phyloP scores from a whole-genome alignment of 371 early-diverging fungal genomes.

The Haplosporangium sp. region DNA sequence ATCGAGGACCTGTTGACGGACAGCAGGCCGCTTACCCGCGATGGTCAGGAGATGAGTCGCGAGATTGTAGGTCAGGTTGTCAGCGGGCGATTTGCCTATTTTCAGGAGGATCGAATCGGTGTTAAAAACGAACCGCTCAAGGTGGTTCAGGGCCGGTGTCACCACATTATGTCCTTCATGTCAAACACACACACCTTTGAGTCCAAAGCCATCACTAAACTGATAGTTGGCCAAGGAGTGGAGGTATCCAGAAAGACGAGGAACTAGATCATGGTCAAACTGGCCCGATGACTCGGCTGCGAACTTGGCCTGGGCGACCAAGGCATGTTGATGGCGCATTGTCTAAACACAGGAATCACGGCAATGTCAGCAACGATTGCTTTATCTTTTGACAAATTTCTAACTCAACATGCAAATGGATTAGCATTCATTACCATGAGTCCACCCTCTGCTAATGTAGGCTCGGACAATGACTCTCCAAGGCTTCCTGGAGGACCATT shows the following conservation, averaged over 20 bases:
- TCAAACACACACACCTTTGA: conserved; percentile 37
- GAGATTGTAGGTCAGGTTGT: conserved; percentile 39
- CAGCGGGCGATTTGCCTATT: conserved; percentile 52
- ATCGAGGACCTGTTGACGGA: conserved; percentile 57
- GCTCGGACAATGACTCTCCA: conserved; percentile 6
- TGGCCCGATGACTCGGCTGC: conserved; percentile 52
- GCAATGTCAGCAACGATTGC: background rate
- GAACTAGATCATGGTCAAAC: conserved; percentile 46
- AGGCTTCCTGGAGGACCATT: conserved; percentile 5
- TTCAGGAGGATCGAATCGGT: background rate
- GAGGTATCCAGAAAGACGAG: conserved; percentile 40
- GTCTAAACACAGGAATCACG: conserved; percentile 17
- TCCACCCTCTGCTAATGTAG: conserved; percentile 28
- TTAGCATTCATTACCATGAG: conserved; percentile 24
- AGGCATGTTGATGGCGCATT: conserved; percentile 50
- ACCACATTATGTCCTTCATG: conserved; percentile 1
- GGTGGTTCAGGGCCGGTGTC: background rate
- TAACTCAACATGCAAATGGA: background rate
- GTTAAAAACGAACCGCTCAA: background rate
- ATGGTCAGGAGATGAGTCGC: conserved; percentile 61
- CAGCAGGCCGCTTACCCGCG: conserved; percentile 53
- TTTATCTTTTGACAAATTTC: background rate
- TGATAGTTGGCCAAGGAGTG: conserved; percentile 45
- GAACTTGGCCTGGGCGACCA: conserved; percentile 51
- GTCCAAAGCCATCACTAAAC: conserved; percentile 45